Base-by-base conservation (phyloP, 352 stramenopile species). In the Phytophthora syringae region DNA sequence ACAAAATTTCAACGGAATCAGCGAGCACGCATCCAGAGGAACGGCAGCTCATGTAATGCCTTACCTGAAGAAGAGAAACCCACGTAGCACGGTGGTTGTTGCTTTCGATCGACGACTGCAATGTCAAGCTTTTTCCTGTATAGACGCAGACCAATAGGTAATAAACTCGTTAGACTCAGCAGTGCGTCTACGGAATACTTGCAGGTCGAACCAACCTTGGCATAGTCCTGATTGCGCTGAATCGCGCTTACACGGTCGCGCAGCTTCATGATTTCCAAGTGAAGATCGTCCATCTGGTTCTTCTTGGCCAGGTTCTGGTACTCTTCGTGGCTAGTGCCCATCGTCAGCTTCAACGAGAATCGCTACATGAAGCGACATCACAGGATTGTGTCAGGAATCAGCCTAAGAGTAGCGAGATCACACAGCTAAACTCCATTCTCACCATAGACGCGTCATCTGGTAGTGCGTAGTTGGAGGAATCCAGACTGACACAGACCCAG, bases 271-370 rank as follows among this genome's bases (percentile, higher is more conserved):
- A 97, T 86, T 59, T 90, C 77, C 42, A 93, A 40, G 18, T 95
- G 80, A 20, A 96, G 79, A 34, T 86, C 86, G 56, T 93, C 74
- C 77, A 94, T 87, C 61, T 95, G 82, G 37, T 84, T 84, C 60
- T 92, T 93, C 64, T 92, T 93, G 30, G 86, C 86, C 43, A 95
- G 51, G 30, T 94, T 82, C 56, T 85, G 78, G 67, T 96, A 96
- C 60, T 96, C 86, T 44, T 90, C 67, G 30, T 76, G 77, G 65
- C 82, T 93, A 39, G 77, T 70, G 10, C 88, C 86, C 76, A 96
- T 88, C 16, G 65, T 64, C 50, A 96, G 48, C 52, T 83, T 88
- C 34, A 95, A 70, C 34, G 66, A 63, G 34, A 95, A 92, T 27
- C 81, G 81, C 86, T 93, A 47, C 12, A 15, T 18, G 27, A 16